phyloP scores from a whole-genome alignment of 257 asterid genomes.

The Solanum pimpinellifolium region DNA sequence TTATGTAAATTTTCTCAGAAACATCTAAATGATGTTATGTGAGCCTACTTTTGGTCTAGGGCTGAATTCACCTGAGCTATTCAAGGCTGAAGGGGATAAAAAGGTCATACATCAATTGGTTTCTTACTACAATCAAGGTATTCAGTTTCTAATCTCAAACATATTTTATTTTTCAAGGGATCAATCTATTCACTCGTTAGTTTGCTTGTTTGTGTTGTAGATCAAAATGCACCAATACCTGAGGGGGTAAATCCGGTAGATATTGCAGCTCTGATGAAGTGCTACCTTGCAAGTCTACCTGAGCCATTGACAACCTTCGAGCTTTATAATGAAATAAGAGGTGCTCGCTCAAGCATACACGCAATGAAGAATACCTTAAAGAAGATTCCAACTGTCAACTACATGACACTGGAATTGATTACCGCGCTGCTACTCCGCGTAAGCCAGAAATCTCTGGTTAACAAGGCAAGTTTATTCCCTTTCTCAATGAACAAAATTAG shows the following conservation, averaged over 20 bases:
- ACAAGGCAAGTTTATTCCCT: constrained; percentile 40
- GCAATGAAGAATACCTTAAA: constrained; percentile 62
- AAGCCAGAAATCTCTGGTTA: constrained; percentile 76
- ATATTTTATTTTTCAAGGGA: background rate
- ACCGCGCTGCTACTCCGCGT: constrained; percentile 71
- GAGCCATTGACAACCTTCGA: constrained; percentile 81
- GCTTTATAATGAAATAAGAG: constrained; percentile 53
- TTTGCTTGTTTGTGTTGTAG: constrained; percentile 22
- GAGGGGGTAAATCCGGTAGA: constrained; percentile 58
- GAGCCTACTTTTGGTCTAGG: constrained; percentile 30
- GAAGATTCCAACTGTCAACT: constrained; percentile 78
- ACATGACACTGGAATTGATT: constrained; percentile 77
- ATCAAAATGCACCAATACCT: constrained; percentile 58
- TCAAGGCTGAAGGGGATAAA: constrained; percentile 77
- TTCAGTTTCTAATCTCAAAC: background rate
- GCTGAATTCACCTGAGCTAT: constrained; percentile 56
- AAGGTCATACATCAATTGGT: constrained; percentile 60
- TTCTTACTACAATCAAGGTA: constrained; percentile 78
- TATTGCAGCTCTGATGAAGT: constrained; percentile 73
- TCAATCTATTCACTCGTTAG: background rate
- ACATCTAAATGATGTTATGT: background rate
- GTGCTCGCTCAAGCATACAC: constrained; percentile 56
- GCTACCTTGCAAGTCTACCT: constrained; percentile 85
- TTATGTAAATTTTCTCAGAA: background rate
- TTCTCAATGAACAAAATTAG: background rate